Percentiles rank a stretch among this genome's conserved stretches.
phyloP scores from a whole-genome alignment of 345 rosid genomes.

The Eucalyptus viminalis region DNA sequence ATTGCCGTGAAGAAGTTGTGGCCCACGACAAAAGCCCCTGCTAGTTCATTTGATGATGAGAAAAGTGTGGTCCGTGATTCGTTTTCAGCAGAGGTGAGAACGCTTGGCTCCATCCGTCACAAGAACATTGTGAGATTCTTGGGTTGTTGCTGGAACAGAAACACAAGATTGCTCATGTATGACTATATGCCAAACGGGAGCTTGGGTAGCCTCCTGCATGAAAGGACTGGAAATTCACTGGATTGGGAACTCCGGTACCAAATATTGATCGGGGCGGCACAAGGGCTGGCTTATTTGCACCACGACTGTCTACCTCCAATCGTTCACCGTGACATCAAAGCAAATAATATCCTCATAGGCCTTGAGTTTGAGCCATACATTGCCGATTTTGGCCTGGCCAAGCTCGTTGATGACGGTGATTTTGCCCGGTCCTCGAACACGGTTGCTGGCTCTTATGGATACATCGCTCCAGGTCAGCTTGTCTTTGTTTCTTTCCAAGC shows the following conservation, averaged over 20 bases:
- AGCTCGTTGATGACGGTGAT: conserved; percentile 87
- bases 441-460: conserved; percentile 92
- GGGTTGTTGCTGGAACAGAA: conserved; percentile 89
- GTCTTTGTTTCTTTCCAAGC: neutral
- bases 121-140: conserved; percentile 88
- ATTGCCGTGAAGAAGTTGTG: conserved; percentile 95
- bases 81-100: conserved; percentile 85
- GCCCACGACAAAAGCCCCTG: conserved; percentile 36
- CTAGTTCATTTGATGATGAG: conserved; percentile 26
- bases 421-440: conserved; percentile 76
- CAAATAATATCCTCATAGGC: conserved; percentile 86
- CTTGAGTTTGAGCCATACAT: conserved; percentile 87
- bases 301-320: conserved; percentile 94
- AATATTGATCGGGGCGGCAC: conserved; percentile 80
- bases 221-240: conserved; percentile 52
- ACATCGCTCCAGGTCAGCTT: conserved; percentile 84
- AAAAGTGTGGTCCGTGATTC: conserved; percentile 67
- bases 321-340: conserved; percentile 91
- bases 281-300: conserved; percentile 89
- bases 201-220: conserved; percentile 84
- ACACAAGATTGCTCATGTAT: conserved; percentile 76
- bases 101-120: conserved; percentile 86
- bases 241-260: conserved; percentile 90
- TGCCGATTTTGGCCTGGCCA: conserved; percentile 96
- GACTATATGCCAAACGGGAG: conserved; percentile 96